Percentiles rank a stretch among this genome's conserved stretches.
Evolutionary conservation across 2,329 filamentous ascomycete genomes (phyloP).

Genomic region (Talaromyces sp.): DNA sequence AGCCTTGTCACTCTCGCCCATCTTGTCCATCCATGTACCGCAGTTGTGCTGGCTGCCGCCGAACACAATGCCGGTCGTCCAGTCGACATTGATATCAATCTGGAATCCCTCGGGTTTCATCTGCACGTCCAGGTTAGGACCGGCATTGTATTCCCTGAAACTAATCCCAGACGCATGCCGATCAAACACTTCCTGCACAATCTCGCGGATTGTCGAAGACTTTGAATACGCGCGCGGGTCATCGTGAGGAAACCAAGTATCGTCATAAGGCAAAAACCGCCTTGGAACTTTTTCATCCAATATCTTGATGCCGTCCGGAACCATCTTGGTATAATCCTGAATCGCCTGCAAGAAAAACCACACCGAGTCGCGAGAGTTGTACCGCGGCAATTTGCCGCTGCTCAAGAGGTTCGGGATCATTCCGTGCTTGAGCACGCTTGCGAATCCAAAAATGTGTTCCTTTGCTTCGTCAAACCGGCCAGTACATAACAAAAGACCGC

Average conservation of each 20-base stretch:
- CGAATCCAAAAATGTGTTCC: conserved; percentile 92
- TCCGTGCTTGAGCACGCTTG: conserved; percentile 92
- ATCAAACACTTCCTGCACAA: conserved; percentile 90
- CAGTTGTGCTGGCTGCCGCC: conserved; percentile 94
- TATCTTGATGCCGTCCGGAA: conserved; percentile 67
- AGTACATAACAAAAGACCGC: conserved; percentile 85
- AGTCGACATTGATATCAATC: conserved; percentile 84
- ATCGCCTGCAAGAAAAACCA: conserved; percentile 98
- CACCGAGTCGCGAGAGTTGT: conserved; percentile 92
- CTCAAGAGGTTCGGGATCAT: conserved; percentile 95
- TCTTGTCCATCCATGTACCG: conserved; percentile 99
- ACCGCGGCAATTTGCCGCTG: conserved; percentile 77
- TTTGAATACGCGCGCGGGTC: conserved; percentile 81
- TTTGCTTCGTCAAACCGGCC: conserved; percentile 82
- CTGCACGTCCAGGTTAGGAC: conserved; percentile 78
- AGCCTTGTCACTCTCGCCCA: conserved; percentile 93
- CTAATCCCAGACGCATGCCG: conserved; percentile 85
- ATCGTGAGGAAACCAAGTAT: conserved; percentile 82
- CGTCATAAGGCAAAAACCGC: conserved; percentile 89
- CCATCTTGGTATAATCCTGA: conserved; percentile 82
- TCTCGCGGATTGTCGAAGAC: conserved; percentile 75
- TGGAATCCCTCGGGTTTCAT: conserved; percentile 93
- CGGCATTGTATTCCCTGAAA: conserved; percentile 92
- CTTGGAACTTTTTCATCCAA: conserved; percentile 72
- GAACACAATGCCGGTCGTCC: conserved; percentile 84